These are phyloP conservation scores for Phytophthora sp. DNA, from an alignment of 352 stramenopile species.

Conservation along the genomic window DNA sequence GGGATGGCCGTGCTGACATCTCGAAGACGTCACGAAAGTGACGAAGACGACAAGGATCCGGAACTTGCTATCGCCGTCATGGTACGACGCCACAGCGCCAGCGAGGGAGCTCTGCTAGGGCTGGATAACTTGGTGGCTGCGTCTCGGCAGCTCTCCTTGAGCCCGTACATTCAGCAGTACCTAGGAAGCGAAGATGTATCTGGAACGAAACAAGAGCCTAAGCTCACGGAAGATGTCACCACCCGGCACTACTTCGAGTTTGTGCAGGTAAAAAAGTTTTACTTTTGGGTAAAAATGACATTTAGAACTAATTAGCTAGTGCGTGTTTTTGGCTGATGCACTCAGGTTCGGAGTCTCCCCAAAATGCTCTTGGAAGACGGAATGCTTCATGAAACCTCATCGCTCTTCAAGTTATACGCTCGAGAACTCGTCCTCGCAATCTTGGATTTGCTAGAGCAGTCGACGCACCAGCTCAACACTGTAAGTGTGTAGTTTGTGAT, in stretches of 20 bases:
- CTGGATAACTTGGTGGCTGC: conserved; percentile 31
- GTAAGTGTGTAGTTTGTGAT: conserved; percentile 6
- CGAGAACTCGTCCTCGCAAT: conserved; percentile 27
- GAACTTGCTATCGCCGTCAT: conserved; percentile 17
- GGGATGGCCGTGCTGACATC: background rate
- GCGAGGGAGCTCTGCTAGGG: conserved; percentile 19
- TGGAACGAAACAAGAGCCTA: background rate
- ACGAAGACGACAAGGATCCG: background rate
- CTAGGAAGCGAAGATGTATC: conserved; percentile 20
- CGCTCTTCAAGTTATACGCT: conserved; percentile 29
- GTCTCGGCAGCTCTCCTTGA: conserved; percentile 24
- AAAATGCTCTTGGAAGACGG: conserved; percentile 24
- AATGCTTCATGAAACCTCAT: conserved; percentile 11
- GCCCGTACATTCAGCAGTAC: conserved; percentile 30
- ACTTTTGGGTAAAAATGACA: too few species aligned
- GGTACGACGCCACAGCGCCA: conserved; percentile 15
- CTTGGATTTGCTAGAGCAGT: conserved; percentile 27
- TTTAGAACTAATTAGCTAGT: background rate
- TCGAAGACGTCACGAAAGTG: background rate
- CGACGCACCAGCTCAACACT: conserved; percentile 16
- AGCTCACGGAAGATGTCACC: background rate
- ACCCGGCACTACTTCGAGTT: conserved; percentile 11
- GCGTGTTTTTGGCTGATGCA: background rate
- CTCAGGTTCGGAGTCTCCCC: conserved; percentile 8
- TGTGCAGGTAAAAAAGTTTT: background rate